A percentile compares a stretch with the other conserved stretches of the same genome.
Evolutionary conservation across 1,139 yeast species (phyloP).

Genomic region (Candida dubliniensis): DNA sequence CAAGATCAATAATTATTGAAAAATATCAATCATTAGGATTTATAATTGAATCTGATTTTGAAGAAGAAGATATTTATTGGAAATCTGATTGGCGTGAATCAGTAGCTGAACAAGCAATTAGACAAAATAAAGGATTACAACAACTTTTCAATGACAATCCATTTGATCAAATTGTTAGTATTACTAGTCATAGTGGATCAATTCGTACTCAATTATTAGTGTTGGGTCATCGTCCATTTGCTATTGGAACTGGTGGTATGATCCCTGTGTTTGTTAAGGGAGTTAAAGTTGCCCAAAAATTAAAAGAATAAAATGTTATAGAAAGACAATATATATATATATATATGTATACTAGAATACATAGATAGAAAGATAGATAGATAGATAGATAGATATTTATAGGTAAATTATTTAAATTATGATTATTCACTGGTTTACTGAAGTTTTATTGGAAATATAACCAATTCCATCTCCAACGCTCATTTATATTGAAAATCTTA

Average conservation of each 20-base stretch:
- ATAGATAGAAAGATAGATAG: no score
- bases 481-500: no score
- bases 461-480: no score
- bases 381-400: no score
- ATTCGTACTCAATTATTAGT: conserved; percentile 43
- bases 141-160: conserved; percentile 25
- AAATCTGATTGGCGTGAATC: conserved; percentile 40
- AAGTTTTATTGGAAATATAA: no score
- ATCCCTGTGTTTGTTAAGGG: conserved; percentile 46
- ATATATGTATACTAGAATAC: not conserved
- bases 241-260: conserved; percentile 48
- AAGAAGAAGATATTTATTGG: conserved; percentile 41
- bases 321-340: no score
- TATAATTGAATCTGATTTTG: conserved; percentile 39
- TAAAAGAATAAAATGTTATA: not conserved
- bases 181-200: conserved; percentile 43
- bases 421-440: no score
- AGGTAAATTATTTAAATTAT: no score
- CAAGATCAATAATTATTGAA: conserved; percentile 28
- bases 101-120: conserved; percentile 40
- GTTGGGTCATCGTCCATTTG: conserved; percentile 42
- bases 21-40: conserved; percentile 35
- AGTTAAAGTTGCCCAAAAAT: conserved; percentile 11
- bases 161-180: conserved; percentile 25
- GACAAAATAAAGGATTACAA: conserved; percentile 39